Evolutionary conservation across 371 early-diverging fungal genomes (phyloP).

Genomic region (Apophysomyces elegans): DNA sequence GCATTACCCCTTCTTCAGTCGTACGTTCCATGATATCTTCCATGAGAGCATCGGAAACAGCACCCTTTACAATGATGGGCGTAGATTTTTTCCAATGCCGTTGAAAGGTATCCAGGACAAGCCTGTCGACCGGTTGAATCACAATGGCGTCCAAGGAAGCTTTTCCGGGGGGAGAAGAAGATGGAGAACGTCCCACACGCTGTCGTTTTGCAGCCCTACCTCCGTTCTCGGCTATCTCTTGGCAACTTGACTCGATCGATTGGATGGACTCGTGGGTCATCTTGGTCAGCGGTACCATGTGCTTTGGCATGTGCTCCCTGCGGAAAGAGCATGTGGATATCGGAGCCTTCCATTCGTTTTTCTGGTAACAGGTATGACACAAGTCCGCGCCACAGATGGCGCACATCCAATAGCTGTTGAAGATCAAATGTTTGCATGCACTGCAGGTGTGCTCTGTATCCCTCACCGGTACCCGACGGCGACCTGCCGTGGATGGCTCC

Average conservation of each 20-base stretch:
- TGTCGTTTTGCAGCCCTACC: neutral
- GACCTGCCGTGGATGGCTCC: neutral
- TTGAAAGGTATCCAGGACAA: neutral
- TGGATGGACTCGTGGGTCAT: neutral
- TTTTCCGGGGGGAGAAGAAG: neutral
- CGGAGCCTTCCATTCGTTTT: neutral
- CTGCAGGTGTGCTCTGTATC: conserved; percentile 25
- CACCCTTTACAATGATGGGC: neutral
- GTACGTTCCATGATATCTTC: neutral
- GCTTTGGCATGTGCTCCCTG: neutral
- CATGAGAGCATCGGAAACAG: neutral
- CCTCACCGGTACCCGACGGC: neutral
- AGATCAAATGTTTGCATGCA: conserved; percentile 38
- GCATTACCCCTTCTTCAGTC: neutral
- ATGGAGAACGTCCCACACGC: neutral
- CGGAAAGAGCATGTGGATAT: neutral
- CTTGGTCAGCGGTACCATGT: conserved; percentile 1
- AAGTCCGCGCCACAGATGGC: neutral
- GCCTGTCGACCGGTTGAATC: neutral
- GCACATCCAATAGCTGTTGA: conserved; percentile 7
- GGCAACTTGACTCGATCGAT: neutral
- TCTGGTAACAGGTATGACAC: neutral
- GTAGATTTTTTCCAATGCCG: neutral
- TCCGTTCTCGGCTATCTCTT: neutral
- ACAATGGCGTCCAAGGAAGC: neutral